Conservation (phyloP, 1,139 yeast genomes). For the Protomyces gravidus region DNA sequence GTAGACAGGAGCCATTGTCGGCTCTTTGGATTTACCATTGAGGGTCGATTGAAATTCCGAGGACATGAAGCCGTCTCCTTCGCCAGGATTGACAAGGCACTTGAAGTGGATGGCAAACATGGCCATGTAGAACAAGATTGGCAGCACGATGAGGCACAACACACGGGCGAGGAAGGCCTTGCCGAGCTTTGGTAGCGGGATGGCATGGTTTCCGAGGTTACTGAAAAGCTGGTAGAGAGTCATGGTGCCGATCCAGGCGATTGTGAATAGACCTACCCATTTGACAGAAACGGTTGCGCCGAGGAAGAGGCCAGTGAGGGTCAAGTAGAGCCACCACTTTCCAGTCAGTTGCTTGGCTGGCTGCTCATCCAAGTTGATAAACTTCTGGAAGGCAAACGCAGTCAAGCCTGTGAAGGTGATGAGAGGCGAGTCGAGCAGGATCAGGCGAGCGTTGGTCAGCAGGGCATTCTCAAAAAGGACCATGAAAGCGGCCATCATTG, state of each 20-base stretch:
- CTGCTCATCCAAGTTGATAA: constrained; percentile 57
- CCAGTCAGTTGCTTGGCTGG: constrained; percentile 54
- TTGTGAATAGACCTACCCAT: constrained; percentile 95
- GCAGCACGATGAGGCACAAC: constrained; percentile 61
- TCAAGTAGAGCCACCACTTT: constrained; percentile 65
- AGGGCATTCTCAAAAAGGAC: constrained; percentile 79
- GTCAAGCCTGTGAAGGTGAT: constrained; percentile 86
- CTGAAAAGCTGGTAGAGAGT: constrained; percentile 82
- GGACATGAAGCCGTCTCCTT: constrained; percentile 83
- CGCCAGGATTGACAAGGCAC: constrained; percentile 69
- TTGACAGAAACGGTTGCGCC: constrained; percentile 79
- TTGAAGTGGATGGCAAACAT: constrained; percentile 79
- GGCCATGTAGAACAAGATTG: constrained; percentile 59
- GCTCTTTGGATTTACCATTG: constrained; percentile 57
- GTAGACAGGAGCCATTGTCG: constrained; percentile 78
- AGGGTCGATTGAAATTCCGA: constrained; percentile 81
- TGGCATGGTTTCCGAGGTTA: constrained; percentile 72
- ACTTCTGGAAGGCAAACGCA: constrained; percentile 71
- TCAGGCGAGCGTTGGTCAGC: constrained; percentile 84
- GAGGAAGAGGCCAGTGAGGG: constrained; percentile 71
- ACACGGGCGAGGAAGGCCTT: constrained; percentile 59
- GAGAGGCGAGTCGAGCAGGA: constrained; percentile 85
- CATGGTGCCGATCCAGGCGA: constrained; percentile 81
- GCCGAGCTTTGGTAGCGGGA: constrained; percentile 42
- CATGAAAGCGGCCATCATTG: constrained; percentile 61